phyloP scores from a whole-genome alignment of 148 eudicot species.

The Vaccinium darrowii region DNA sequence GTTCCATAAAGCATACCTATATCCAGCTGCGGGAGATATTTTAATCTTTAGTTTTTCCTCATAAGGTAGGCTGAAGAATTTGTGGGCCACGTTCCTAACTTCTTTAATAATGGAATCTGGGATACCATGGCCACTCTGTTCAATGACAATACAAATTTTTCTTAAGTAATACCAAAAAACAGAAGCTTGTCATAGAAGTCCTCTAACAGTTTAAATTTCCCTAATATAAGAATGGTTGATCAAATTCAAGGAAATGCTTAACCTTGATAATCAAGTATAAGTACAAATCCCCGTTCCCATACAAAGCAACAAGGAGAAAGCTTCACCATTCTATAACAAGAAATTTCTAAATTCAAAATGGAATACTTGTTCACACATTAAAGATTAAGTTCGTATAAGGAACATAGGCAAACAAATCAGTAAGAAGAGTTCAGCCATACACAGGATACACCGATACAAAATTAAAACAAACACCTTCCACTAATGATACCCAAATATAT shows the following conservation, averaged over 20 bases:
- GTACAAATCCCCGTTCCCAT: background rate
- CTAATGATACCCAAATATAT: background rate
- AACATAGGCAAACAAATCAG: background rate
- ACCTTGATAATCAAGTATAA: background rate
- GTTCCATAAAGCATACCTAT: slow-evolving; percentile 51
- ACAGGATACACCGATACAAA: background rate
- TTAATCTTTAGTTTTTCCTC: slow-evolving; percentile 86
- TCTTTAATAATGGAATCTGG: slow-evolving; percentile 64
- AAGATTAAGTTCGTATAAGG: background rate
- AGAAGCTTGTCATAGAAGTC: background rate
- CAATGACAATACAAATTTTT: slow-evolving; percentile 11
- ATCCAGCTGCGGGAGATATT: slow-evolving; percentile 68
- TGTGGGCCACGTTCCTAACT: slow-evolving; percentile 53
- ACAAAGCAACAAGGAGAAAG: background rate
- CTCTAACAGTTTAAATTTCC: background rate
- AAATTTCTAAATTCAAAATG: background rate
- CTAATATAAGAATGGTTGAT: background rate
- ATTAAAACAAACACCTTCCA: background rate
- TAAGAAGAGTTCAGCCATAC: background rate
- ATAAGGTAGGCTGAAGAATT: slow-evolving; percentile 65
- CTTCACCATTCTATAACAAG: background rate
- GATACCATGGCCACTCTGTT: slow-evolving; percentile 89
- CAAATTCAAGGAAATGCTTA: background rate
- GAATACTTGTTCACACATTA: background rate
- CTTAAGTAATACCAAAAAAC: background rate